Evolutionary conservation across 176 grass and related monocot species (phyloP).

Genomic region (Panicum miliaceum): DNA sequence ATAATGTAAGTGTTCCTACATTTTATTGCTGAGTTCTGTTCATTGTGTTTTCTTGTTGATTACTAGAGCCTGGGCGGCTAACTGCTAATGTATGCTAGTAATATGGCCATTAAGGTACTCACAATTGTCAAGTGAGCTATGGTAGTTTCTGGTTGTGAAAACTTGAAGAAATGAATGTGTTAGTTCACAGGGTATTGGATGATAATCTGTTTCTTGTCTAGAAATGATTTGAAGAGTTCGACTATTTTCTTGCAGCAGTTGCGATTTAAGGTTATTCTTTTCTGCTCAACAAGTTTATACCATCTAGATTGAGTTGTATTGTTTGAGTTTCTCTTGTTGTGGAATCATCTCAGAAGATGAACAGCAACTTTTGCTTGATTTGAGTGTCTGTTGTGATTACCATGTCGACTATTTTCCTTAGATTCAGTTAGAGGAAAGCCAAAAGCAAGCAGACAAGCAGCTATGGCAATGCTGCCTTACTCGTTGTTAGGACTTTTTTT

Average conservation of each 20-base stretch:
- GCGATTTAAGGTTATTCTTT: neutral
- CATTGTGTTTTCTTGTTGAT: constrained; percentile 11
- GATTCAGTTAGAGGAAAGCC: neutral
- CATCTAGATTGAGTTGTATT: neutral
- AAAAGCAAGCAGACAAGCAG: neutral
- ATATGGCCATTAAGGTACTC: neutral
- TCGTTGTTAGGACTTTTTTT: neutral
- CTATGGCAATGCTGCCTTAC: neutral
- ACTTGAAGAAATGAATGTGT: neutral
- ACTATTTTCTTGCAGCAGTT: neutral
- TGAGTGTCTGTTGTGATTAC: neutral
- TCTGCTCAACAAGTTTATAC: neutral
- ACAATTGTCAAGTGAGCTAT: neutral
- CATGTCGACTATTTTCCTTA: neutral
- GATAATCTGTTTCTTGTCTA: neutral
- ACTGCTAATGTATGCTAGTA: neutral
- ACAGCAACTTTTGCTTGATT: neutral
- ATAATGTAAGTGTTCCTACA: constrained; percentile 57
- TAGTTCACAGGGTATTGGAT: neutral
- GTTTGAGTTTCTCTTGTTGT: neutral
- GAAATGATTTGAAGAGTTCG: neutral
- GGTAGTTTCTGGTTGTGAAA: constrained; percentile 7
- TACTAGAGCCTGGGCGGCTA: constrained; percentile 21
- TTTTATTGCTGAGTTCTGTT: neutral
- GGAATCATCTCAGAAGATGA: neutral